phyloP scores from a whole-genome alignment of 768 basidiomycete species.

The Calvatia gigantea region DNA sequence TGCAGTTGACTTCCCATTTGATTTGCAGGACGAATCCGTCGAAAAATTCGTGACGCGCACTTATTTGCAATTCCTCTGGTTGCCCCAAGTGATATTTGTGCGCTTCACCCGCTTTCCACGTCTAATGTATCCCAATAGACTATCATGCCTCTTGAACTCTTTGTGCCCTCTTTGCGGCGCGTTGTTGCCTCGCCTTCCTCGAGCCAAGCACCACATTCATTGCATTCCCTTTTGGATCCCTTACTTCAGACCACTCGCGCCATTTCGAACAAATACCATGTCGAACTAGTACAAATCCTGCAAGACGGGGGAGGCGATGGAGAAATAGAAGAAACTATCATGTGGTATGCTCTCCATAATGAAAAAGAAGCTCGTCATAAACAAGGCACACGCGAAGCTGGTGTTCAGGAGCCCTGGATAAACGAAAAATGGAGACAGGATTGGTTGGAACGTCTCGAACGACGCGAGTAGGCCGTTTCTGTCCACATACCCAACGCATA shows the following conservation, averaged over 20 bases:
- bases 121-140: conserved; percentile 41
- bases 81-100: conserved; percentile 56
- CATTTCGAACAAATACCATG: conserved; percentile 57
- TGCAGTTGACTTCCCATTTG: conserved; percentile 54
- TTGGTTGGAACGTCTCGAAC: conserved; percentile 67
- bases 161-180: conserved; percentile 55
- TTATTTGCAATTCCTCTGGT: conserved; percentile 77
- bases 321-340: conserved; percentile 66
- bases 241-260: conserved; percentile 58
- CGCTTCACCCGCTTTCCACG: not conserved
- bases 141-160: conserved; percentile 60
- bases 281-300: conserved; percentile 59
- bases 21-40: conserved; percentile 38
- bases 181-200: conserved; percentile 34
- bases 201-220: conserved; percentile 39
- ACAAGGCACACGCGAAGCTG: no score
- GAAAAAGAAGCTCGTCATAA: conserved; percentile 43
- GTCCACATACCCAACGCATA: not conserved
- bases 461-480: conserved; percentile 59
- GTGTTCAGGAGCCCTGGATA: conserved; percentile 32
- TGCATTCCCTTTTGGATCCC: conserved; percentile 58
- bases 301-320: conserved; percentile 55
- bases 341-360: conserved; percentile 70
- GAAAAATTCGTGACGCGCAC: conserved; percentile 59
- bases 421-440: conserved; percentile 50